Base-by-base conservation (phyloP, 2,329 filamentous ascomycete genomes). In the Cercospora brassicicola region DNA sequence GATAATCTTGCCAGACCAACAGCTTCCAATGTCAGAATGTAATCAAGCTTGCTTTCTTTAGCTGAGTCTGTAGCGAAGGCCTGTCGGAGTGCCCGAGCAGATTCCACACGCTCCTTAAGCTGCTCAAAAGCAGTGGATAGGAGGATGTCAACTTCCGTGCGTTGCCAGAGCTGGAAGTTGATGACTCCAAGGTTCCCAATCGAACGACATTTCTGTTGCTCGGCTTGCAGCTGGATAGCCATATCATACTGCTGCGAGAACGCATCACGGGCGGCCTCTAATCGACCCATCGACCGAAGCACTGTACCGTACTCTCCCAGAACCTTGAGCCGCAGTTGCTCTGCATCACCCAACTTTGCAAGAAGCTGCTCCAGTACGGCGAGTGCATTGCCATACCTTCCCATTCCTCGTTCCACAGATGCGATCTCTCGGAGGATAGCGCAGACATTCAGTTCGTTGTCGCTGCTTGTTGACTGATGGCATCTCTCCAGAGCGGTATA, bases 1-100 rank as follows among this genome's bases (percentile, higher is more conserved):
- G 79, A 80, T 2, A 81, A 72, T 6, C 79, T 73, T 5, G 70
- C 64, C 1, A 78, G 71, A 1, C 76, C 79, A 5, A 63, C 61
- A 48, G 42, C 15, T 18, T 48, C 33, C 2, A 20, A 11, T 48
- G 42, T 48, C 42, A 20, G 7, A 20, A 48, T 0, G 2, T 48
- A 48, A 18, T 18, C n/a, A 10, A 48, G 8, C n/a, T 48, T 20
- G 42, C 18, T 48, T 1, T 23, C 42, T 48, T 18, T 10, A 0
- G n/a, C 15, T 2, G n/a, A 10, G 10, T 48, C 42, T 23, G 42
- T 5, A 2, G 42, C 42, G 42, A 20, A 48, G 42, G 9, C 8
- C 8, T 1, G 3, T 20, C 9, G 42, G 4, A 48, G 18, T 4
- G 18, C 42, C 42, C 18, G 39, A 48, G 42, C 42, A 48, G 42